Conservation (phyloP, 2,329 filamentous ascomycete species). For the Colletotrichum caudatum region DNA sequence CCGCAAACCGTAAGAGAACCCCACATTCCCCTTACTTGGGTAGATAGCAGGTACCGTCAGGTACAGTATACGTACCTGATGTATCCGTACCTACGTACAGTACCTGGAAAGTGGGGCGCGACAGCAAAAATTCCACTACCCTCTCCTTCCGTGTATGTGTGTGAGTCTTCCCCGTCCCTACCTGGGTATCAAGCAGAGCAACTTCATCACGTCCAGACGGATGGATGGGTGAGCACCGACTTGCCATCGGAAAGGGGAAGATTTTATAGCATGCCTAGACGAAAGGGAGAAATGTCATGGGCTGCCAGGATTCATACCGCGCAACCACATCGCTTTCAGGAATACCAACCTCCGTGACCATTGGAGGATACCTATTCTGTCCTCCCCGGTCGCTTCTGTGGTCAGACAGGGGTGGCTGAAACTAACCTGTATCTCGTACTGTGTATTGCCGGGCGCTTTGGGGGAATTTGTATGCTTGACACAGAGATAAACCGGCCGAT, state of each 20-base stretch:
- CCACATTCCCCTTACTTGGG: conserved; percentile 32
- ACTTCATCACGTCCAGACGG: background rate
- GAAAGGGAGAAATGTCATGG: background rate
- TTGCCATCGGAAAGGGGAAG: background rate
- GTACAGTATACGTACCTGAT: no score
- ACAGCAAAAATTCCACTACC: background rate
- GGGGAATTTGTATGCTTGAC: background rate
- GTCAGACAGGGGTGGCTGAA: conserved; percentile 32
- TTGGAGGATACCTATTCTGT: conserved; percentile 17
- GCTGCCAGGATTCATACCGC: background rate
- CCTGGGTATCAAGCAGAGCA: background rate
- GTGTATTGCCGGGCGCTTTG: conserved; percentile 1
- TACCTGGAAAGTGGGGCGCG: conserved; percentile 21
- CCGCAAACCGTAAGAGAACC: conserved; percentile 31
- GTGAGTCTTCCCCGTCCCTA: background rate
- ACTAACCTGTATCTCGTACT: conserved; percentile 17
- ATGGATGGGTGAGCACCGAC: background rate
- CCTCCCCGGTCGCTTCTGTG: conserved; percentile 20
- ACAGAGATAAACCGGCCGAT: conserved; percentile 27
- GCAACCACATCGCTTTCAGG: background rate
- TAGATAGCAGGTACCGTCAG: no score
- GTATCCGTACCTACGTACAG: background rate
- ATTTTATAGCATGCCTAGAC: background rate
- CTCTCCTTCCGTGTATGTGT: background rate
- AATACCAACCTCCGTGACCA: conserved; percentile 1